phyloP scores from a whole-genome alignment of 1,139 yeast genomes.

The Citeromyces siamensis region DNA sequence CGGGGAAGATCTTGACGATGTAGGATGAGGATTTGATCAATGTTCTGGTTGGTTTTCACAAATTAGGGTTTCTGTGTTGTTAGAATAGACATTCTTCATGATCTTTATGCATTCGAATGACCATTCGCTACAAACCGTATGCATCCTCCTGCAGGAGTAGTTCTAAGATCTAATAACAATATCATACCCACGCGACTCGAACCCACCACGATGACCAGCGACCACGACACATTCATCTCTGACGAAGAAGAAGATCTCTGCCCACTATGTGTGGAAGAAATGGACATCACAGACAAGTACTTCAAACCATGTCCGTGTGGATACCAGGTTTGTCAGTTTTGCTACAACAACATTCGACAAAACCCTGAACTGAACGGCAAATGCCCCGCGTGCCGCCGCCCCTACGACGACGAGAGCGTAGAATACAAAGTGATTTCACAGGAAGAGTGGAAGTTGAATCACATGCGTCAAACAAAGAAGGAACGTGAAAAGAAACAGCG shows the following conservation, averaged over 20 bases:
- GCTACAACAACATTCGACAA: conserved; percentile 91
- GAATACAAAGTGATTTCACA: conserved; percentile 75
- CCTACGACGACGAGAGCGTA: conserved; percentile 86
- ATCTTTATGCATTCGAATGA: too few relatives aligned
- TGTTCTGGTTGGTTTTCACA: too few relatives aligned
- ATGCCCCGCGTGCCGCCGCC: conserved; percentile 96
- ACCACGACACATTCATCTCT: conserved; percentile 43
- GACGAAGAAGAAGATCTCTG: conserved; percentile 79
- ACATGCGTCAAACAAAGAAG: conserved; percentile 65
- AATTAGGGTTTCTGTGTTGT: too few relatives aligned
- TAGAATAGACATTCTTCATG: too few relatives aligned
- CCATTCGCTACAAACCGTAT: too few relatives aligned
- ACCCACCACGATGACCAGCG: conserved; percentile 16
- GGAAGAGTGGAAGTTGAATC: conserved; percentile 76
- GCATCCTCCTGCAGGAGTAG: too few relatives aligned
- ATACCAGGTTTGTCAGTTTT: conserved; percentile 95
- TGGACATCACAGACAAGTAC: conserved; percentile 92
- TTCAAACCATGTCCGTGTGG: conserved; percentile 99
- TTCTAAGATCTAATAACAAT: too few relatives aligned
- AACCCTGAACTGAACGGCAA: conserved; percentile 92
- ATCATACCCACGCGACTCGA: not conserved
- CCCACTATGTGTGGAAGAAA: conserved; percentile 94
- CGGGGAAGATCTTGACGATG: too few relatives aligned
- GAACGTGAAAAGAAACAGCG: conserved; percentile 81
- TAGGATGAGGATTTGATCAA: too few relatives aligned